These are phyloP conservation scores for Pyrus communis DNA, from an alignment of 306 rosid genomes.

Conservation along the genomic window DNA sequence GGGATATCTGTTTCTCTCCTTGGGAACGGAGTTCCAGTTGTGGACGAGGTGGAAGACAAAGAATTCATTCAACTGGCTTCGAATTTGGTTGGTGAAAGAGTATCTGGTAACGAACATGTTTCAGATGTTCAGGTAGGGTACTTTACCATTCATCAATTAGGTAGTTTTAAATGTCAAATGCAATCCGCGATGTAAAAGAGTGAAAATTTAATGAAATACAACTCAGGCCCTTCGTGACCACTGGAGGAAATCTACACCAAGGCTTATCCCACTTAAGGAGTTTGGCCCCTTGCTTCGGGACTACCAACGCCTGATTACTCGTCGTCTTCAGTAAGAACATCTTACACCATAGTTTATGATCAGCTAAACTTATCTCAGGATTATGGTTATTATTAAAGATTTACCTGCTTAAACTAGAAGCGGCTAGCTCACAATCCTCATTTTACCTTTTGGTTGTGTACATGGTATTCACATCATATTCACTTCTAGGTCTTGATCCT, in stretches of 20 bases:
- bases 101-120: slow-evolving; percentile 31
- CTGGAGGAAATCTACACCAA: slow-evolving; percentile 71
- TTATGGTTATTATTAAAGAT: not conserved
- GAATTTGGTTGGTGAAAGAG: slow-evolving; percentile 38
- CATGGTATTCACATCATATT: not conserved
- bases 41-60: slow-evolving; percentile 61
- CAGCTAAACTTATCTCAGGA: not conserved
- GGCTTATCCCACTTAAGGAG: slow-evolving; percentile 64
- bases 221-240: slow-evolving; percentile 63
- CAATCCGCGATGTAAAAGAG: not conserved
- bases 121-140: slow-evolving; percentile 20
- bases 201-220: slow-evolving; percentile 19
- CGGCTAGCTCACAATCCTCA: not conserved
- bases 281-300: slow-evolving; percentile 90
- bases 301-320: slow-evolving; percentile 61
- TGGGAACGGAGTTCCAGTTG: slow-evolving; percentile 42
- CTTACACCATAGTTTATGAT: slow-evolving; percentile 4
- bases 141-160: not conserved
- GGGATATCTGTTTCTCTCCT: slow-evolving; percentile 60
- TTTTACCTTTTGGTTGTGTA: not conserved
- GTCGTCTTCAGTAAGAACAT: slow-evolving; percentile 48
- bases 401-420: not conserved
- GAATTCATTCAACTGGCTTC: slow-evolving; percentile 72
- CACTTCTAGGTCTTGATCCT: not conserved
- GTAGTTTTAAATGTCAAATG: not conserved